Evolutionary conservation across 257 asterid species (phyloP), one percentile per base, ranked within the genome.

Genomic region (Marsdenia floribunda): DNA sequence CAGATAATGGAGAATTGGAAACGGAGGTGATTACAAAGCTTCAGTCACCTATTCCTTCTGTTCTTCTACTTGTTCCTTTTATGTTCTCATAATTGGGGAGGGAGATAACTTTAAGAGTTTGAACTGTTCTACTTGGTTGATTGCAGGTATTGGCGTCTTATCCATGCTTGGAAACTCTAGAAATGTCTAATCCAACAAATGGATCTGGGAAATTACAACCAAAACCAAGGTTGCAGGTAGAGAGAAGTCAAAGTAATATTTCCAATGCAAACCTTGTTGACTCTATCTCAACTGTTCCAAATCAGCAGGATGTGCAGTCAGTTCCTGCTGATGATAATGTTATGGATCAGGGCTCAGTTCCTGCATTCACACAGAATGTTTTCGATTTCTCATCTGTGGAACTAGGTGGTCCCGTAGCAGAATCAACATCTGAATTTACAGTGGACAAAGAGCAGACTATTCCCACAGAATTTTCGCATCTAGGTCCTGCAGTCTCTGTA

Each of bases 341-440:
- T 68, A 77, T 76, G 68, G 87, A 83, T 75, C 77, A 71, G 77
- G 85, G 73, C 76, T 76, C 77, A 16, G 75, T 42, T 74, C 78
- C 88, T 69, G 76, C 83, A 46, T 79, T 71, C 52, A 81, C 78
- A 63, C 83, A 73, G 21, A 88, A 84, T 77, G 90, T 77, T 77
- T 81, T 80, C 65, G 91, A 87, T 81, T 84, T 87, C 76, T 85
- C 93, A 54, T 78, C 90, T 21, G 76, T 76, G 44, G 93, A 82
- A 69, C 81, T 70, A 72, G 74, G 84, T 79, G 78, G 69, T 42
- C 42, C 77, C 59, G 66, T 70, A 54, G 85, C 77, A 59, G 88
- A 83, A 74, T 73, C 76, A 70, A 74, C 80, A 68, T 68, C 83
- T 79, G 91, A 87, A 73, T 75, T 77, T 80, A 77, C 79, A 38